These are phyloP conservation scores for Microsporum audouinii DNA, from an alignment of 2,329 filamentous ascomycete species.

Conservation along the genomic window DNA sequence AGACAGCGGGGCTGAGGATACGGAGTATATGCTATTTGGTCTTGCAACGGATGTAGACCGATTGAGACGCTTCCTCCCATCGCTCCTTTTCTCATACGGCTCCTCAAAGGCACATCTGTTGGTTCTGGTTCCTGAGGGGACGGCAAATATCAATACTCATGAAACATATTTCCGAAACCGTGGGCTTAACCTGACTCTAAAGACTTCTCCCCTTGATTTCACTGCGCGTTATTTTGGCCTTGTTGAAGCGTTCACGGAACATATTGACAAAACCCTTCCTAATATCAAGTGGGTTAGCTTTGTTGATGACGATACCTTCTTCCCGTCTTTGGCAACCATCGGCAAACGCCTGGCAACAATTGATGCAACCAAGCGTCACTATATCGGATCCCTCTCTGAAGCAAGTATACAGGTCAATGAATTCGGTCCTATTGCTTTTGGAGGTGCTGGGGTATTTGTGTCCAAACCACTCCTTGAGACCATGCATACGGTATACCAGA, in stretches of 20 bases:
- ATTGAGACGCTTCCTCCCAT: slow-evolving; percentile 30
- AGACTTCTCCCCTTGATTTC: slow-evolving; percentile 31
- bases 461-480: slow-evolving; percentile 31
- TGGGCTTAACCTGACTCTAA: slow-evolving; percentile 31
- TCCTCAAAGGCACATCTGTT: slow-evolving; percentile 31
- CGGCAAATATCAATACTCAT: slow-evolving; percentile 29
- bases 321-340: slow-evolving; percentile 29
- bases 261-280: slow-evolving; percentile 29
- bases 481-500: slow-evolving; percentile 30
- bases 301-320: slow-evolving; percentile 37
- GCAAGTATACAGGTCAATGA: slow-evolving; percentile 35
- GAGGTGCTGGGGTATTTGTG: slow-evolving; percentile 35
- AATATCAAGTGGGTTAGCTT: slow-evolving; percentile 34
- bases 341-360: slow-evolving; percentile 31
- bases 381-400: slow-evolving; percentile 35
- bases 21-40: slow-evolving; percentile 32
- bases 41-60: slow-evolving; percentile 35
- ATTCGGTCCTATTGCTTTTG: slow-evolving; percentile 35
- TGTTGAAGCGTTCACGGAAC: slow-evolving; percentile 30
- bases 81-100: slow-evolving; percentile 34
- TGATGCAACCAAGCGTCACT: slow-evolving; percentile 31
- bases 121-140: slow-evolving; percentile 32
- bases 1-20: slow-evolving; percentile 30
- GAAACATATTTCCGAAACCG: slow-evolving; percentile 33
- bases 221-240: slow-evolving; percentile 35